phyloP scores from a whole-genome alignment of 805 yeast species.

The Metschnikowia drakensbergensis region DNA sequence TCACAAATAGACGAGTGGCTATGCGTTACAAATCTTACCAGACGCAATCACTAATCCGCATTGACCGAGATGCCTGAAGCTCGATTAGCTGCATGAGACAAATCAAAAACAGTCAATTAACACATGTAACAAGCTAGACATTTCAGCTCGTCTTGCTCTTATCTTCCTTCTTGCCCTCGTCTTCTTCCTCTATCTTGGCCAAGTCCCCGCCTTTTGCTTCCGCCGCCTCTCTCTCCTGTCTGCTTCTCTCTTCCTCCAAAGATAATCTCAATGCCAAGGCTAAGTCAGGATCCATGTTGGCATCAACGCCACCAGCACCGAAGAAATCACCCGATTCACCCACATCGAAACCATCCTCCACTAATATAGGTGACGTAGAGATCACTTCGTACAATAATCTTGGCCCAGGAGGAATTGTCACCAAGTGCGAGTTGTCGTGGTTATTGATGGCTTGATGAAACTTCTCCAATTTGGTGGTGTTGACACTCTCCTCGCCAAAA shows the following conservation, averaged over 20 bases:
- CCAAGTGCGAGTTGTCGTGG: conserved; percentile 74
- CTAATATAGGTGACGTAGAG: conserved; percentile 69
- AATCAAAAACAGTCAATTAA: not conserved
- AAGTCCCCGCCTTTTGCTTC: conserved; percentile 25
- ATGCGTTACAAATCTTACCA: not conserved
- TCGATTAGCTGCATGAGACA: not conserved
- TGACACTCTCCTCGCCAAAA: conserved; percentile 83
- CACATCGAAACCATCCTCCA: conserved; percentile 56
- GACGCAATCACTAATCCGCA: conserved; percentile 1
- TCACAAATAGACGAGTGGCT: not conserved
- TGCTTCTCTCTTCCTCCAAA: conserved; percentile 87
- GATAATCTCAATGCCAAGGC: conserved; percentile 94
- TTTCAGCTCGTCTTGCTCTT: conserved; percentile 1
- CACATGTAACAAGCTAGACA: not conserved
- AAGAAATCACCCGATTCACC: conserved; percentile 38
- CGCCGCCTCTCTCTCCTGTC: conserved; percentile 73
- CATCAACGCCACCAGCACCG: conserved; percentile 55
- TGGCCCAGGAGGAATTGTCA: conserved; percentile 87
- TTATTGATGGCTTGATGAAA: conserved; percentile 71
- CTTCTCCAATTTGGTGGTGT: conserved; percentile 74
- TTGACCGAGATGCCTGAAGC: not conserved
- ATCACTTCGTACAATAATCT: conserved; percentile 78
- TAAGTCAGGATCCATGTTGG: conserved; percentile 92
- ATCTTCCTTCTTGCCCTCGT: conserved; percentile 19
- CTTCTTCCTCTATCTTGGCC: conserved; percentile 31